These are phyloP conservation scores for Ramicandelaber brevisporus DNA, from an alignment of 192 early-diverging fungal genomes.

Conservation along the genomic window DNA sequence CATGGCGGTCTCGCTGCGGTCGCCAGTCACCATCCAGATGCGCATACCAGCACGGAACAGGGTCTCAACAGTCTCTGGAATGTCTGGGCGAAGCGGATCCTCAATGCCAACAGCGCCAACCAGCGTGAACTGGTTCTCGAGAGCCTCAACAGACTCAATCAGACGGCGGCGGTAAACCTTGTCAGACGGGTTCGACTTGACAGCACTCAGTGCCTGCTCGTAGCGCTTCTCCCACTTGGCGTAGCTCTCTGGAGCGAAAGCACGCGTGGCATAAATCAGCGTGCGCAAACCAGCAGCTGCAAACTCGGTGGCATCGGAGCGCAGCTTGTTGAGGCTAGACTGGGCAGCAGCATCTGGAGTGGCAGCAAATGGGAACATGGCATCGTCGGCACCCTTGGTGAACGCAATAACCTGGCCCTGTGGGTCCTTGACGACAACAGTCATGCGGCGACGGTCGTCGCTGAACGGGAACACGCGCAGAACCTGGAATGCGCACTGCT, in stretches of 20 bases:
- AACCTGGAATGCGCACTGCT: no score
- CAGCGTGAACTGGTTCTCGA: constrained; percentile 58
- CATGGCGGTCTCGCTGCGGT: constrained; percentile 95
- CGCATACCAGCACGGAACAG: constrained; percentile 73
- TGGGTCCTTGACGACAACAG: constrained; percentile 49
- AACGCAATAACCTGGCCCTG: constrained; percentile 62
- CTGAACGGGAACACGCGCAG: constrained; percentile 83
- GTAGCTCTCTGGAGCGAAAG: constrained; percentile 47
- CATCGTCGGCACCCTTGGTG: constrained; percentile 92
- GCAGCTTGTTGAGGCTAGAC: constrained; percentile 17
- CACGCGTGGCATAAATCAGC: constrained; percentile 57
- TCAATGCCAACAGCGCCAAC: constrained; percentile 92
- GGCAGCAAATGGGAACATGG: constrained; percentile 85
- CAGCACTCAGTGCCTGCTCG: constrained; percentile 37
- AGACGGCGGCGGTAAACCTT: no score
- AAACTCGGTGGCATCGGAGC: no score
- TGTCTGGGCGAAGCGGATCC: constrained; percentile 85
- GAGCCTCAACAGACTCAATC: constrained; percentile 38
- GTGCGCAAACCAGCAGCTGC: constrained; percentile 75
- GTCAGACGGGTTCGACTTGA: constrained; percentile 42
- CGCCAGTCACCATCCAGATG: constrained; percentile 95
- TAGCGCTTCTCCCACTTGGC: constrained; percentile 45
- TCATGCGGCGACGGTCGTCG: constrained; percentile 88
- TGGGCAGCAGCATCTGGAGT: no score
- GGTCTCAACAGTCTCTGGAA: constrained; percentile 68